Base-by-base conservation (phyloP, 805 yeast species). In the Priceomyces carsonii region DNA sequence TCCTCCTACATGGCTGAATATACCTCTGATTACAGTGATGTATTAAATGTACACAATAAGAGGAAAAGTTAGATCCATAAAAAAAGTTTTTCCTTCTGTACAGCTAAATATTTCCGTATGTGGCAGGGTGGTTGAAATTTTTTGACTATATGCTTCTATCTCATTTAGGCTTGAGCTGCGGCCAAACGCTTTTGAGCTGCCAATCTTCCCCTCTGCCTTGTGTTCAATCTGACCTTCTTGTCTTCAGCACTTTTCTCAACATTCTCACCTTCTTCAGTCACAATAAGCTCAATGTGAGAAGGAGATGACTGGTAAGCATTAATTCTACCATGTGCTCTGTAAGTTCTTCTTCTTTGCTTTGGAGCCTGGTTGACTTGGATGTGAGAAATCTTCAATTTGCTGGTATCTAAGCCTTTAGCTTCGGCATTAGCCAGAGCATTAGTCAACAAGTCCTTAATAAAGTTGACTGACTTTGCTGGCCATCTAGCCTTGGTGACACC, bases 291-390 rank as follows among this genome's bases (percentile, higher is more conserved):
- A 71, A 93, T 91, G 86, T 93, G 99, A 65, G 95, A 90, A 71
- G 99, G 99, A 63, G 90, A 79, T 46, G 98, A 87, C 80, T 89
- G 95, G 93, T 89, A 93, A 64, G 96, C 95, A 79, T 91, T 93
- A 72, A 89, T 87, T 85, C 99, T 93, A 86, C 99, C 99, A 85
- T 91, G 98, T 64, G 99, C 99, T 85, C 99, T 90, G 96, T 79
- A 93, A 67, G 99, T 93, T 80, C 99, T 89, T 82, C 99, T 91
- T 83, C 98, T 93, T 80, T 88, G 95, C 79, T 89, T 89, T 78
- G 99, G 99, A 65, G 99, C 99, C 74, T 89, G 96, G 95, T 93
- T 93, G 67, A 91, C 99, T 82, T 93, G 99, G 71, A 93, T 91
- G 86, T 93, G 98, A 59, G 95, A 83, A 66, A 93, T 81, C 77